Conservation (phyloP, 2,329 filamentous ascomycete genomes). For the Ascochyta koolunga region DNA sequence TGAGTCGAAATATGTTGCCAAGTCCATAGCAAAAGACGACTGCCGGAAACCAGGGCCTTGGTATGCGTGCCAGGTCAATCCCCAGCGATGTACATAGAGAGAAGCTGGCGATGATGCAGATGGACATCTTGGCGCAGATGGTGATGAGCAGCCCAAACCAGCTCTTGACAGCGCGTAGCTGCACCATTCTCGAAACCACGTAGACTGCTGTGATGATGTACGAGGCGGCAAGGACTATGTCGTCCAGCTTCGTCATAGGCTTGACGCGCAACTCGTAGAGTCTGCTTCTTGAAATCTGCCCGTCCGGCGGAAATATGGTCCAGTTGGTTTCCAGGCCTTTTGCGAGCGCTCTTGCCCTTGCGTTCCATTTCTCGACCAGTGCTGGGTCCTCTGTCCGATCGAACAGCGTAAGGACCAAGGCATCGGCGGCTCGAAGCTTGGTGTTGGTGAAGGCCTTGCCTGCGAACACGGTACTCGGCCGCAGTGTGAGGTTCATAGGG, state of each 20-base stretch:
- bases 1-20: constrained; percentile 78
- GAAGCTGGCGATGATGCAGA: constrained; percentile 79
- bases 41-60: constrained; percentile 74
- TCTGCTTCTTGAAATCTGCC: constrained; percentile 60
- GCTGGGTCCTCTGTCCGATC: constrained; percentile 70
- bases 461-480: constrained; percentile 80
- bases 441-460: constrained; percentile 77
- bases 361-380: constrained; percentile 70
- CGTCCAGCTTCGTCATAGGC: constrained; percentile 72
- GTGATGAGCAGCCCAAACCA: constrained; percentile 74
- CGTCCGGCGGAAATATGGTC: constrained; percentile 68
- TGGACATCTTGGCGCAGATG: constrained; percentile 70
- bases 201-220: constrained; percentile 70
- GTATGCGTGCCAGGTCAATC: constrained; percentile 76
- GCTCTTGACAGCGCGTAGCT: constrained; percentile 76
- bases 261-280: constrained; percentile 81
- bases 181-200: constrained; percentile 69
- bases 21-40: constrained; percentile 78
- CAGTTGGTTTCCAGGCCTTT: constrained; percentile 60
- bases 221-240: constrained; percentile 66
- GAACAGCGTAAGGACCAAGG: constrained; percentile 77
- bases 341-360: constrained; percentile 62
- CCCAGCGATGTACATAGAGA: constrained; percentile 78
- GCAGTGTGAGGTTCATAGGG: constrained; percentile 73
- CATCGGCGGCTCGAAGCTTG: constrained; percentile 73